Evolutionary conservation across 225 moss, liverwort and hornwort genomes (phyloP), one percentile per base, ranked within the genome.

Genomic region (Bryoerythrophyllum caledonicum): DNA sequence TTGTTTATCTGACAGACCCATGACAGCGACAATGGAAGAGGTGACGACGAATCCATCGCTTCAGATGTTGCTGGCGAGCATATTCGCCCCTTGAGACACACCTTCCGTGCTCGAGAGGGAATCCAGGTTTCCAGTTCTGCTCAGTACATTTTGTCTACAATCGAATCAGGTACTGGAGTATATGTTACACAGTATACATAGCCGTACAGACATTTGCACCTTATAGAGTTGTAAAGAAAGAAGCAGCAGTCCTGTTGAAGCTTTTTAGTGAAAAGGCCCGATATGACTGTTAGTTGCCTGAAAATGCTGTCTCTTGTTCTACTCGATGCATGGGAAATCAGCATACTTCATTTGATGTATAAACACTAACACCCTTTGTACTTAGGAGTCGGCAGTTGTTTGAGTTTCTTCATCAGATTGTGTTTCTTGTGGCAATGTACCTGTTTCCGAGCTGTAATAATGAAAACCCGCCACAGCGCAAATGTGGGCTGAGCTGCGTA

Each of bases 1-100:
- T 65, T 72, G 55, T 63, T 70, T 54, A 21, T 68, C 79, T 9
- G 38, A 46, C 80, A 86, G 87, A 67, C 85, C 85, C n/a, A 83
- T 87, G 81, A 90, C 87, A 11, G 90, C 83, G 38, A 85, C 85
- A 69, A 83, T 85, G 82, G 87, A 88, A 40, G 85, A 87, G 72
- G 87, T 87, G 71, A 90, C 85, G 34, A 83, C 71, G 13, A 90
- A 87, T 4, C 87, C 83, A 57, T 87, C 85, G 15, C 83, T 90
- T 32, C 87, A 90, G 79, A 81, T 87, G 82, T 73, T 90, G 46
- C 73, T 90, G 72, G 83, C 87, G 46, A 87, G 85, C 77, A 80
- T 90, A 65, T 89, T 83, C 46, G 71, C 72, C 12, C 60, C 81
- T 20, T 86, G 79, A 86, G 65, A 32, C 56, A 8, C 77, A 23